A percentile compares a stretch with the other conserved stretches of the same genome.
Evolutionary conservation across 768 basidiomycete genomes (phyloP).

Genomic region (Russula sp.): DNA sequence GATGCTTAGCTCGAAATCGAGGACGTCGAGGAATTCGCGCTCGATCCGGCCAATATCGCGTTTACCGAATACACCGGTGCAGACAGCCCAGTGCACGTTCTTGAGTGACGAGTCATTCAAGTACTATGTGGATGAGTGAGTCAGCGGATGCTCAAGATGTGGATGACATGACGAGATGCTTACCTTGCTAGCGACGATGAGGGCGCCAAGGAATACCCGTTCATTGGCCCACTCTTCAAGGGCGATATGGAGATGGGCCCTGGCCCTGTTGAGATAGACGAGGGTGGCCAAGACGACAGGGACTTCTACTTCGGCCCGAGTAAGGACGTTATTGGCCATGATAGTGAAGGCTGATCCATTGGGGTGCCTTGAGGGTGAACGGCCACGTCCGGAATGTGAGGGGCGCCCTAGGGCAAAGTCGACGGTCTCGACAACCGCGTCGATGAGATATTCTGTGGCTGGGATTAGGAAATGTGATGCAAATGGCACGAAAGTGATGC

Average conservation of each 20-base stretch:
- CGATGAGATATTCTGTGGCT: slow-evolving; percentile 56
- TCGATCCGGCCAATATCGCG: slow-evolving; percentile 72
- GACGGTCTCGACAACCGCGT: slow-evolving; percentile 63
- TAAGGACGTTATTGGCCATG: slow-evolving; percentile 63
- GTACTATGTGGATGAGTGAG: slow-evolving; percentile 39
- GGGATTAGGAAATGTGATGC: slow-evolving; percentile 3
- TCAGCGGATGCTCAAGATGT: background rate
- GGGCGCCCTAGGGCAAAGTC: slow-evolving; percentile 70
- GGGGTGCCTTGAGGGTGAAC: slow-evolving; percentile 38
- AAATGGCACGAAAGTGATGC: slow-evolving; percentile 25
- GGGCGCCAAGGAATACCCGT: slow-evolving; percentile 84
- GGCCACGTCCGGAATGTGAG: slow-evolving; percentile 46
- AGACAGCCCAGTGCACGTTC: slow-evolving; percentile 80
- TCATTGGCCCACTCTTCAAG: slow-evolving; percentile 83
- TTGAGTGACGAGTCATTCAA: slow-evolving; percentile 83
- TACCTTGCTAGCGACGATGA: slow-evolving; percentile 84
- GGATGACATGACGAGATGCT: slow-evolving; percentile 26
- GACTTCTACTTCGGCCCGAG: slow-evolving; percentile 64
- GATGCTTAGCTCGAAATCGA: slow-evolving; percentile 62
- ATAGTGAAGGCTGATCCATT: slow-evolving; percentile 51
- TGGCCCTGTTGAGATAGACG: slow-evolving; percentile 71
- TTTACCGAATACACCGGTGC: slow-evolving; percentile 71
- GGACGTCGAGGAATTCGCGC: slow-evolving; percentile 71
- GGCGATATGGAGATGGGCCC: slow-evolving; percentile 73
- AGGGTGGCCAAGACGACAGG: slow-evolving; percentile 63